Conservation (phyloP, 2,329 filamentous ascomycete species). For the Venturia aucupariae region DNA sequence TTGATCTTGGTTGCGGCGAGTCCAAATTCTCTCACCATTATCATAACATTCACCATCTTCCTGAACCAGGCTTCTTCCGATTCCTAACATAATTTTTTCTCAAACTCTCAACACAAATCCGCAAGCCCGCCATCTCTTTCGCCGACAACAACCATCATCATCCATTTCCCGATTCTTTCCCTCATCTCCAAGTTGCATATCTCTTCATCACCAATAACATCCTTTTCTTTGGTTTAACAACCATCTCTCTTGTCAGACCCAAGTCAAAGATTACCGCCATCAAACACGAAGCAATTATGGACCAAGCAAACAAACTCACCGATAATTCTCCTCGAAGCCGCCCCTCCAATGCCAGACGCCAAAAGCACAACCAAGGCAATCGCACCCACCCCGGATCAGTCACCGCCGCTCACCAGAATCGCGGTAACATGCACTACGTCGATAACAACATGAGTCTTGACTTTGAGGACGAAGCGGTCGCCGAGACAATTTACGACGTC, state of each 20-base stretch:
- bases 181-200: background rate
- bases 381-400: background rate
- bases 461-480: background rate
- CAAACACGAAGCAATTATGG: constrained; percentile 4
- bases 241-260: background rate
- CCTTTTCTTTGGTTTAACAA: background rate
- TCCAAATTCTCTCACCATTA: background rate
- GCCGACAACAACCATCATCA: background rate
- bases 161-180: background rate
- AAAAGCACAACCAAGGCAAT: background rate
- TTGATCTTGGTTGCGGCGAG: background rate
- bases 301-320: background rate
- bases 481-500: background rate
- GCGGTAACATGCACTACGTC: background rate
- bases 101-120: background rate
- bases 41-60: background rate
- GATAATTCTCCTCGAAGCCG: background rate
- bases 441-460: constrained; percentile 2
- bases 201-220: background rate
- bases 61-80: background rate
- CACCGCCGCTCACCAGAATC: background rate
- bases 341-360: background rate
- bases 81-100: background rate
- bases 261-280: background rate
- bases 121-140: background rate